These are phyloP conservation scores for Ustilago bromivora DNA, from an alignment of 1,284 basidiomycete species.

Conservation along the genomic window DNA sequence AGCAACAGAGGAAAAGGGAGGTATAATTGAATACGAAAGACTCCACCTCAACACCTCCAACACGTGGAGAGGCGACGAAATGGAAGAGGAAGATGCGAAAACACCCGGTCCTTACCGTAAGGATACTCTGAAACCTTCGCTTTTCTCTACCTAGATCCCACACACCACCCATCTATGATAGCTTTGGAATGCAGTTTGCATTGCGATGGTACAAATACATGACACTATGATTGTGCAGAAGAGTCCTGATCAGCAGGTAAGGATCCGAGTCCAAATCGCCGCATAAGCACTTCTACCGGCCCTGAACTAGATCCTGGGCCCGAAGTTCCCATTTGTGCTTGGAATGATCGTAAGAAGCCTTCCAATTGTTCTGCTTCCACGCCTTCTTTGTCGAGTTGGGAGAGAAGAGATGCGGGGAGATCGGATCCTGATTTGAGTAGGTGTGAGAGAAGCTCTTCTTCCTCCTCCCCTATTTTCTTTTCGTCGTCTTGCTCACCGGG, in stretches of 20 bases:
- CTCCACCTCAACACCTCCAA: slow-evolving; percentile 3
- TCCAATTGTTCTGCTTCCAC: slow-evolving; percentile 25
- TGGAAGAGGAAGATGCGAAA: slow-evolving; percentile 17
- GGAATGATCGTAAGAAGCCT: slow-evolving; percentile 33
- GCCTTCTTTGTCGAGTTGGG: slow-evolving; percentile 3
- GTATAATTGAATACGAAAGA: slow-evolving; percentile 19
- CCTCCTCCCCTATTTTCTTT: slow-evolving; percentile 6
- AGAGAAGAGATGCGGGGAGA: slow-evolving; percentile 20
- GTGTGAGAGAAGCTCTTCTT: slow-evolving; percentile 36
- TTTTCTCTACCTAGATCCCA: slow-evolving; percentile 8
- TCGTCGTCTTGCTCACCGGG: background rate
- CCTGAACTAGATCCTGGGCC: slow-evolving; percentile 19
- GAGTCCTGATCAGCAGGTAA: slow-evolving; percentile 37
- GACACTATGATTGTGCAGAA: background rate
- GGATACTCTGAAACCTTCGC: slow-evolving; percentile 28
- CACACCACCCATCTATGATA: background rate
- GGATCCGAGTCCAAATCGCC: slow-evolving; percentile 31
- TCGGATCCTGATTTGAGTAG: slow-evolving; percentile 28
- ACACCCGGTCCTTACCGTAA: slow-evolving; percentile 38
- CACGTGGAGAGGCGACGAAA: background rate
- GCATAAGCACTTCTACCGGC: slow-evolving; percentile 44
- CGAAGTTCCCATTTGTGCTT: slow-evolving; percentile 24
- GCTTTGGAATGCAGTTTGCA: background rate
- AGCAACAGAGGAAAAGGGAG: background rate
- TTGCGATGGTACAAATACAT: background rate